Conservation (phyloP, 192 early-diverging fungal species). For the Podila epigama region DNA sequence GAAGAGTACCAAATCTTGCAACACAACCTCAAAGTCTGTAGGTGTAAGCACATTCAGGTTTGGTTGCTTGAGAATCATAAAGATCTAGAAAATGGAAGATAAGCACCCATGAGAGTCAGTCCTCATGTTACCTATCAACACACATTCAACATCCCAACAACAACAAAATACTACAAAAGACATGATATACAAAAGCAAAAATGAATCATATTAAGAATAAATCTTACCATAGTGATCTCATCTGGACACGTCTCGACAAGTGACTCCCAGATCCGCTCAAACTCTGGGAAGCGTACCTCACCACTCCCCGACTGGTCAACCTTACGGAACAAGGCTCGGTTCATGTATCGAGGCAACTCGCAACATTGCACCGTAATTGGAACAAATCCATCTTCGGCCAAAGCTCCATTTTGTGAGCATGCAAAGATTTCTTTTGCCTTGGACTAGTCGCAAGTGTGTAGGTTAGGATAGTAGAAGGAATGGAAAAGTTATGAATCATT, state of each 20-base stretch:
- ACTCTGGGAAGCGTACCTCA: constrained; percentile 31
- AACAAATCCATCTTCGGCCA: constrained; percentile 57
- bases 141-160: no score
- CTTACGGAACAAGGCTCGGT: constrained; percentile 68
- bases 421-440: constrained; percentile 41
- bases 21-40: constrained; percentile 71
- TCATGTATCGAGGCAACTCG: constrained; percentile 71
- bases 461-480: not conserved
- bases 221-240: constrained; percentile 50
- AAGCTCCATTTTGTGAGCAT: constrained; percentile 10
- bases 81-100: constrained; percentile 56
- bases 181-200: no score
- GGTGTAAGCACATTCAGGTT: constrained; percentile 57
- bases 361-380: constrained; percentile 59
- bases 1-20: constrained; percentile 85
- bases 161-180: no score
- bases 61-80: constrained; percentile 64
- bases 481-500: no score
- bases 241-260: constrained; percentile 39
- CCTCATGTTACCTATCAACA: no score
- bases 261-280: constrained; percentile 36
- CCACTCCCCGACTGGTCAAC: constrained; percentile 17
- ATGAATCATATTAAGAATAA: no score
- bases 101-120: no score
- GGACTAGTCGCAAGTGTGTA: not conserved